These are phyloP conservation scores for Cryptomeria japonica DNA, from an alignment of 75 land plant genomes.

Conservation along the genomic window DNA sequence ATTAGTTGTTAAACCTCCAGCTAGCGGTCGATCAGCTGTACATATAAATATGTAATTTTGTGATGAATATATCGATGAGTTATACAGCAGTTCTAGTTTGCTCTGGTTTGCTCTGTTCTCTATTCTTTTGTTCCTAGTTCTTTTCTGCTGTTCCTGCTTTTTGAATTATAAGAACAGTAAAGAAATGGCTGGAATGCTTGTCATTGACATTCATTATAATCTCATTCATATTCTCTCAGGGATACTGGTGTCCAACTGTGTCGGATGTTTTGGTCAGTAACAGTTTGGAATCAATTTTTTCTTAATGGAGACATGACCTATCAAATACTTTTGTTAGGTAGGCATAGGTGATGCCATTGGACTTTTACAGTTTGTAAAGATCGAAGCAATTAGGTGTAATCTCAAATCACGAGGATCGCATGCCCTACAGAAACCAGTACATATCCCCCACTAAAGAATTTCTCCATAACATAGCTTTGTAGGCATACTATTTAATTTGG, in stretches of 20 bases:
- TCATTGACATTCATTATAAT: too few relatives aligned
- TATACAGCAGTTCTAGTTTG: too few relatives aligned
- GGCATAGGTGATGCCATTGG: neutral
- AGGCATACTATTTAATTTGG: neutral
- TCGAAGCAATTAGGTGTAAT: neutral
- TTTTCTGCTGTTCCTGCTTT: too few relatives aligned
- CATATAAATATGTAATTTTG: too few relatives aligned
- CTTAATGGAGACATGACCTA: neutral
- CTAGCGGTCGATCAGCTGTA: too few relatives aligned
- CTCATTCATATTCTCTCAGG: neutral
- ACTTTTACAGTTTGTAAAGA: neutral
- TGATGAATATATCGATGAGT: too few relatives aligned
- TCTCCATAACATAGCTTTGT: neutral
- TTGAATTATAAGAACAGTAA: too few relatives aligned
- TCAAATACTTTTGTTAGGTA: neutral
- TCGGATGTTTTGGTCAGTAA: neutral
- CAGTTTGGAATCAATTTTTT: neutral
- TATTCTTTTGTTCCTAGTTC: too few relatives aligned
- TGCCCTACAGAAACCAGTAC: neutral
- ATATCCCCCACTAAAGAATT: neutral
- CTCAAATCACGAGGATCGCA: neutral
- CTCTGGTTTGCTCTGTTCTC: too few relatives aligned
- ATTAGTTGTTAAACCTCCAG: too few relatives aligned
- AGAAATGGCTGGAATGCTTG: too few relatives aligned
- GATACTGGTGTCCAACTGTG: neutral